A percentile compares a stretch with the other conserved stretches of the same genome.
Evolutionary conservation across 1,284 basidiomycete species (phyloP).

Genomic region (Trichosporon sp.): DNA sequence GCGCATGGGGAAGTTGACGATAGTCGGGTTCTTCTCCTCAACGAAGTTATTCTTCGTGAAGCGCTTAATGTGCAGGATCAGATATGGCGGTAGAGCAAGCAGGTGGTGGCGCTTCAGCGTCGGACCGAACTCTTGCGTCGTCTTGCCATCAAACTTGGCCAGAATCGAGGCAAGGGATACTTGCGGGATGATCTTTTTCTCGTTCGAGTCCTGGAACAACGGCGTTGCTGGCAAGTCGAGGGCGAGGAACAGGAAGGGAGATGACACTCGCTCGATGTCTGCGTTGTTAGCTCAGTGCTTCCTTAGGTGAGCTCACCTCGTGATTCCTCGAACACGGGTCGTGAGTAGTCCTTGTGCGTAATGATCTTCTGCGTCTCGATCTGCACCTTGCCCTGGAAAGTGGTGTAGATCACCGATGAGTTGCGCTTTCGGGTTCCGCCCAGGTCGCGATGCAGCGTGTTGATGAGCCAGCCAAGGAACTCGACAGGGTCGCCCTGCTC

Average conservation of each 20-base stretch:
- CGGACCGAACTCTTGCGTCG: slow-evolving; percentile 78
- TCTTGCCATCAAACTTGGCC: slow-evolving; percentile 91
- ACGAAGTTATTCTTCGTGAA: slow-evolving; percentile 98
- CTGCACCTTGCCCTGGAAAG: slow-evolving; percentile 89
- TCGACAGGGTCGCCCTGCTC: slow-evolving; percentile 94
- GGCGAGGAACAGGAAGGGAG: slow-evolving; percentile 91
- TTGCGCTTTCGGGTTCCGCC: slow-evolving; percentile 80
- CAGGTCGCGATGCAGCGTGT: slow-evolving; percentile 83
- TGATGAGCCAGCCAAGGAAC: slow-evolving; percentile 92
- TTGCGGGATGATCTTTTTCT: slow-evolving; percentile 98
- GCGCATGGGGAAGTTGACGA: slow-evolving; percentile 91
- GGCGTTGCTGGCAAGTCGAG: slow-evolving; percentile 94
- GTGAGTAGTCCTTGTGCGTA: slow-evolving; percentile 66
- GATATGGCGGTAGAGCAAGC: slow-evolving; percentile 77
- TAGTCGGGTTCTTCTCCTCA: slow-evolving; percentile 97
- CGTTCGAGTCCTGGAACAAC: slow-evolving; percentile 87
- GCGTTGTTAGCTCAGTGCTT: slow-evolving; percentile 13
- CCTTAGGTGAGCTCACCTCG: slow-evolving; percentile 58
- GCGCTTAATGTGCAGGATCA: slow-evolving; percentile 92
- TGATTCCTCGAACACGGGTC: slow-evolving; percentile 84
- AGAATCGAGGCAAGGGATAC: slow-evolving; percentile 84
- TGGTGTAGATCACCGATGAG: slow-evolving; percentile 84
- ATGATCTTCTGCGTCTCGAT: slow-evolving; percentile 92
- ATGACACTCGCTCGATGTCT: slow-evolving; percentile 80
- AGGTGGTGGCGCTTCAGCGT: slow-evolving; percentile 85